phyloP scores from a whole-genome alignment of 2,329 filamentous ascomycete species.

The Fusarium coffeatum region DNA sequence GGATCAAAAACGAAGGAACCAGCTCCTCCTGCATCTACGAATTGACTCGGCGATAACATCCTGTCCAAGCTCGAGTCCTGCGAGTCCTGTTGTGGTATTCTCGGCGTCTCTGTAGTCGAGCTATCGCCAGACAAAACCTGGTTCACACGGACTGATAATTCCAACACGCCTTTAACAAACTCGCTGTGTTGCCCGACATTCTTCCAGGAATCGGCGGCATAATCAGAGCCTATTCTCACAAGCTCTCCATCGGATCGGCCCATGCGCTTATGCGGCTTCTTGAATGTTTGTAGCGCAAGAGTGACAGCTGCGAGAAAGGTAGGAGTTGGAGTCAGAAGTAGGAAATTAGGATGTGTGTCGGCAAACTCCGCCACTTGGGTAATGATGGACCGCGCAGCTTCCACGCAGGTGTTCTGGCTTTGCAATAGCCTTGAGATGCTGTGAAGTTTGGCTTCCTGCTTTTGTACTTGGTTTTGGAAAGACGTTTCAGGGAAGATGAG shows the following conservation, averaged over 20 bases:
- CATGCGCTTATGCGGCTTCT: conserved; percentile 42
- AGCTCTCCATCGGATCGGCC: conserved; percentile 40
- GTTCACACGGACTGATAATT: conserved; percentile 29
- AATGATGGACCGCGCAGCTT: conserved; percentile 38
- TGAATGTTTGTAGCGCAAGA: conserved; percentile 36
- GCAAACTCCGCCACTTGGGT: conserved; percentile 38
- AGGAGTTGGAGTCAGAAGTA: conserved; percentile 32
- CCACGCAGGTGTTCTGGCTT: conserved; percentile 36
- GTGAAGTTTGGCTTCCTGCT: conserved; percentile 27
- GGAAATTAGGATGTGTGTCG: conserved; percentile 26
- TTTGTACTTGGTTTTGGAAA: conserved; percentile 26
- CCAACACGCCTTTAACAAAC: conserved; percentile 28
- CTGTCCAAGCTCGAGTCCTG: not conserved
- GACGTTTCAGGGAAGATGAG: conserved; percentile 37
- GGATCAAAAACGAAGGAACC: conserved; percentile 25
- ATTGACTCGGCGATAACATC: conserved; percentile 15
- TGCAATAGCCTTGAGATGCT: conserved; percentile 28
- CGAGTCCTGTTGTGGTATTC: conserved; percentile 2
- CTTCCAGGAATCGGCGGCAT: not conserved
- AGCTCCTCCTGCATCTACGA: not conserved
- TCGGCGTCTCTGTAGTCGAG: conserved; percentile 11
- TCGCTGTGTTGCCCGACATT: conserved; percentile 15
- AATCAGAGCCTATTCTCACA: conserved; percentile 29
- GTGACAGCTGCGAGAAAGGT: conserved; percentile 34
- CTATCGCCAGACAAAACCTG: conserved; percentile 29